Conservation (phyloP, 768 basidiomycete genomes). For the Psilocybe subaeruginosa region DNA sequence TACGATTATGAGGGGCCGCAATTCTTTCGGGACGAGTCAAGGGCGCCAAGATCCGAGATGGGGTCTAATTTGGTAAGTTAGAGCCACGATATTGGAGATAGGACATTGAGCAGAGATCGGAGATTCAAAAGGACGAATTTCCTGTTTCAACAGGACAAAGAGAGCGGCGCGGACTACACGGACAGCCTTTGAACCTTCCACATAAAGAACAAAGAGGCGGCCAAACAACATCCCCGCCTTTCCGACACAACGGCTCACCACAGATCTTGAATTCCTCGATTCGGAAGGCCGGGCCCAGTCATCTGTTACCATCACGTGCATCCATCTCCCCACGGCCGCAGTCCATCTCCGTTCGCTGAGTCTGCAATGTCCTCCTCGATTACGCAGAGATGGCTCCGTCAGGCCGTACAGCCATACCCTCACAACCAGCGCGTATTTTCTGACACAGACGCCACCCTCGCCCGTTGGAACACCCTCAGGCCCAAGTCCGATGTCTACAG, state of each 20-base stretch:
- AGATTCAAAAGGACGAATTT: conserved; percentile 17
- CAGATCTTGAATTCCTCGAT: not conserved
- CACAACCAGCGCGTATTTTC: conserved; percentile 57
- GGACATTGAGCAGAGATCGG: conserved; percentile 29
- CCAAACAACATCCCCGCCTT: conserved; percentile 5
- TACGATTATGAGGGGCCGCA: conserved; percentile 17
- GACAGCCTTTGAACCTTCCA: conserved; percentile 33
- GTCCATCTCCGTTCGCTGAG: conserved; percentile 8
- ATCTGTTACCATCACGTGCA: conserved; percentile 4
- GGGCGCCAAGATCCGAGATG: conserved; percentile 60
- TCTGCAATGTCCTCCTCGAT: conserved; percentile 33
- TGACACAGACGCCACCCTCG: conserved; percentile 66
- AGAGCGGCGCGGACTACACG: conserved; percentile 17
- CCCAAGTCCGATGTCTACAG: conserved; percentile 87
- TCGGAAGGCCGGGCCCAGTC: not conserved
- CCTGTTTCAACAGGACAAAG: conserved; percentile 22
- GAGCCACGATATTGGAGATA: conserved; percentile 54
- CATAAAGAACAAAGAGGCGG: conserved; percentile 27
- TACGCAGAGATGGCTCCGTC: conserved; percentile 67
- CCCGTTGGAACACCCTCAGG: conserved; percentile 55
- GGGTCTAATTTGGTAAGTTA: conserved; percentile 46
- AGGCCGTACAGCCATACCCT: conserved; percentile 62
- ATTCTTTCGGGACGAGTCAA: conserved; percentile 29
- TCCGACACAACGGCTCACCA: conserved; percentile 12
- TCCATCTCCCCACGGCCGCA: not conserved